A percentile compares a stretch with the other conserved stretches of the same genome.
phyloP scores from a whole-genome alignment of 805 yeast species.

The Zygosaccharomyces kombuchaensis region DNA sequence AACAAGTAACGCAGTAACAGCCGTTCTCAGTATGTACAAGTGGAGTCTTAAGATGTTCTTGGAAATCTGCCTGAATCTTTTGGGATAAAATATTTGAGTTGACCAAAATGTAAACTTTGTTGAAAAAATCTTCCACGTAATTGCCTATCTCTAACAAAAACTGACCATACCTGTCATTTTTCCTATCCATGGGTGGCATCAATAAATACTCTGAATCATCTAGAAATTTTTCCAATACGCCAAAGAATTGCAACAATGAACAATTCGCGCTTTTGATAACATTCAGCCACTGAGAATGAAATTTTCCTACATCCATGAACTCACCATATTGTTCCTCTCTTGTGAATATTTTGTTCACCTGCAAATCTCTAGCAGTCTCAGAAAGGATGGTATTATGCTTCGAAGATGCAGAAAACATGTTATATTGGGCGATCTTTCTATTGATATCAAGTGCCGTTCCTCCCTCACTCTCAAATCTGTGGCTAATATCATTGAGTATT shows the following conservation, averaged over 20 bases:
- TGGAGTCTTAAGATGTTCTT: slow-evolving; percentile 21
- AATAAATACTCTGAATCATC: slow-evolving; percentile 26
- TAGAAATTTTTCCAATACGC: slow-evolving; percentile 41
- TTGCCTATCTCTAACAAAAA: slow-evolving; percentile 45
- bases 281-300: slow-evolving; percentile 53
- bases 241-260: slow-evolving; percentile 50
- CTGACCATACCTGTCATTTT: slow-evolving; percentile 36
- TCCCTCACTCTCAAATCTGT: slow-evolving; percentile 23
- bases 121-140: slow-evolving; percentile 49
- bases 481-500: slow-evolving; percentile 11
- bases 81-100: slow-evolving; percentile 33
- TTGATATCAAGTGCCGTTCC: slow-evolving; percentile 17
- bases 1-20: slow-evolving; percentile 60
- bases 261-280: slow-evolving; percentile 36
- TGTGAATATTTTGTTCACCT: slow-evolving; percentile 48
- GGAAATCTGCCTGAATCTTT: slow-evolving; percentile 8
- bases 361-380: slow-evolving; percentile 45
- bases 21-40: slow-evolving; percentile 22
- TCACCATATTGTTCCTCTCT: slow-evolving; percentile 63
- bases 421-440: slow-evolving; percentile 17
- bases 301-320: slow-evolving; percentile 50
- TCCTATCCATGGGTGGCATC: slow-evolving; percentile 30
- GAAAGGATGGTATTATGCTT: slow-evolving; percentile 39
- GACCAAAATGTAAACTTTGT: slow-evolving; percentile 46
- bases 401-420: slow-evolving; percentile 25